Conservation (phyloP, 768 basidiomycete species). For the Boletus subcaerulescens region DNA sequence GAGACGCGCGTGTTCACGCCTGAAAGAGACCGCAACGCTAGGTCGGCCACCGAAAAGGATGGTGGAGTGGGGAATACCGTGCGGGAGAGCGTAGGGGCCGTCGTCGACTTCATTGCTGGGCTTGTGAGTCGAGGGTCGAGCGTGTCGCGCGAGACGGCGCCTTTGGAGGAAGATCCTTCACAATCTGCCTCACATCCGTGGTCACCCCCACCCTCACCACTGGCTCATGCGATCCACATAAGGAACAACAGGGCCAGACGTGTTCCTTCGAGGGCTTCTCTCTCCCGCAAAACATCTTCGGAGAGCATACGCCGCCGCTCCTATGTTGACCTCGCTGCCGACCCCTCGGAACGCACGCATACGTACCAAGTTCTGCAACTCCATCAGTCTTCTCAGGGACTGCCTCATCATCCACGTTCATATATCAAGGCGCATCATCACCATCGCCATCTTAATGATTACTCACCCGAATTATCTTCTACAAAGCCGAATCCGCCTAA, state of each 20-base stretch:
- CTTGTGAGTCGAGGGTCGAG: constrained; percentile 41
- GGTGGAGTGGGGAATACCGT: constrained; percentile 36
- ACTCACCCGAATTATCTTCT: constrained; percentile 23
- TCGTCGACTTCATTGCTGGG: constrained; percentile 65
- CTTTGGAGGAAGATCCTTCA: constrained; percentile 4
- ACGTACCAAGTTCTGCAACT: constrained; percentile 11
- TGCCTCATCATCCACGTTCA: constrained; percentile 22
- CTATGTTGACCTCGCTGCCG: constrained; percentile 12
- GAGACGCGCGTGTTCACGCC: constrained; percentile 90
- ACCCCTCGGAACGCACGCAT: constrained; percentile 5
- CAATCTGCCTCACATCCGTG: constrained; percentile 8
- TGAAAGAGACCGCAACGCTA: constrained; percentile 56
- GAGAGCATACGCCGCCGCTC: constrained; percentile 17
- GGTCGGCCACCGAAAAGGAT: constrained; percentile 24
- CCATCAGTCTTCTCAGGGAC: constrained; percentile 25
- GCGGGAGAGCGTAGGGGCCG: constrained; percentile 46
- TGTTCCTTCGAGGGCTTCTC: constrained; percentile 15
- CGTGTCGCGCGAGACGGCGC: constrained; percentile 16
- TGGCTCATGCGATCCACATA: constrained; percentile 11
- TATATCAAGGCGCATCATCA: constrained; percentile 16
- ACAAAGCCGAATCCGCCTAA: constrained; percentile 36
- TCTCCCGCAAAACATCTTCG: constrained; percentile 20
- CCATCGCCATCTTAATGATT: constrained; percentile 23
- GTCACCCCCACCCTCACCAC: constrained; percentile 29
- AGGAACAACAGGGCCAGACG: constrained; percentile 8